phyloP scores from a whole-genome alignment of 768 basidiomycete species.

The Tulasnella sp. region DNA sequence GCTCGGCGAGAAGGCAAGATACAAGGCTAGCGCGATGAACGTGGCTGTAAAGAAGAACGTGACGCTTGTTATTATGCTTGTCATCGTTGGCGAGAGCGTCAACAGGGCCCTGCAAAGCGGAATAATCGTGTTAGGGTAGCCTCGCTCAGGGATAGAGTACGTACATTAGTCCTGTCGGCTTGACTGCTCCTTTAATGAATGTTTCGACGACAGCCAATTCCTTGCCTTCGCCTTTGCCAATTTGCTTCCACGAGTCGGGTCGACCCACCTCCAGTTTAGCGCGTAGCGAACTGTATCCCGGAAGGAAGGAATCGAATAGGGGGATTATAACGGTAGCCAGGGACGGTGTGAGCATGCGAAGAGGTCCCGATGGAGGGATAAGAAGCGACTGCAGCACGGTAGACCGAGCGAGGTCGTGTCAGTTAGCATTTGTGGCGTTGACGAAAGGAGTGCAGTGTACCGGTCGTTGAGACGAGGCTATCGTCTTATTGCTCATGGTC shows the following conservation, averaged over 20 bases:
- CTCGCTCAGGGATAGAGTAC: neutral
- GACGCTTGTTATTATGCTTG: neutral
- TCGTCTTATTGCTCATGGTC: slow-evolving; percentile 49
- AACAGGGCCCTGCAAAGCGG: slow-evolving; percentile 5
- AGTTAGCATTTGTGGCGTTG: neutral
- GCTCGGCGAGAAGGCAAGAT: slow-evolving; percentile 2
- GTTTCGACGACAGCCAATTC: slow-evolving; percentile 59
- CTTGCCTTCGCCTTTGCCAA: slow-evolving; percentile 58
- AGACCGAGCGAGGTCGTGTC: neutral
- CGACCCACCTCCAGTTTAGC: slow-evolving; percentile 67
- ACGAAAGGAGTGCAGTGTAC: slow-evolving; percentile 33
- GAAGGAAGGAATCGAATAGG: slow-evolving; percentile 45
- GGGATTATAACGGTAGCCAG: slow-evolving; percentile 42
- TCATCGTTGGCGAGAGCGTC: neutral
- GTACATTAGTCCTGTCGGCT: slow-evolving; percentile 59
- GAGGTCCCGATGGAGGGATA: slow-evolving; percentile 33
- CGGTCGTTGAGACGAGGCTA: slow-evolving; percentile 47
- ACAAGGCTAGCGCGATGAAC: neutral
- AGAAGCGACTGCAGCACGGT: slow-evolving; percentile 40
- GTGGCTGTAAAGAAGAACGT: slow-evolving; percentile 15
- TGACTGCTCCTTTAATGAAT: slow-evolving; percentile 46
- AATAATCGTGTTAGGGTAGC: neutral
- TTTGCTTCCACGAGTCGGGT: slow-evolving; percentile 53
- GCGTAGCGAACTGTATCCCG: slow-evolving; percentile 27
- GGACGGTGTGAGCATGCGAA: slow-evolving; percentile 27